phyloP scores from a whole-genome alignment of 164 flowering plant species.

The Magnolia sinica region DNA sequence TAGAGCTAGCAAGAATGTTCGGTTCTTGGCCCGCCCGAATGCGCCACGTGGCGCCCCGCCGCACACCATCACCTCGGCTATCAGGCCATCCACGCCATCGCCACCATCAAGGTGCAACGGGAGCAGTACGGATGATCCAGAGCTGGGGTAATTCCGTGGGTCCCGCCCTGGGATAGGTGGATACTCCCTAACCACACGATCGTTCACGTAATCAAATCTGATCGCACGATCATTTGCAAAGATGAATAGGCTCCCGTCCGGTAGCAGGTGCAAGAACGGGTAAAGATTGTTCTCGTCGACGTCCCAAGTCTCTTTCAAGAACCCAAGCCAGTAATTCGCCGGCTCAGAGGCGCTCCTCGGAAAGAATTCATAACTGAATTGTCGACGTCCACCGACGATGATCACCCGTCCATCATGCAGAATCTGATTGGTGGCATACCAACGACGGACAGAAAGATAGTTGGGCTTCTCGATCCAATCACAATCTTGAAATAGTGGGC shows the following conservation, averaged over 20 bases:
- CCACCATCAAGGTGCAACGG: constrained; percentile 37
- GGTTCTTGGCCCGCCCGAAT: constrained; percentile 16
- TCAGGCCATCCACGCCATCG: constrained; percentile 3
- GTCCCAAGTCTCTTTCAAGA: constrained; percentile 56
- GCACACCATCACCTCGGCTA: constrained; percentile 65
- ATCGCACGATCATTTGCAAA: constrained; percentile 74
- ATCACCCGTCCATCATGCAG: constrained; percentile 76
- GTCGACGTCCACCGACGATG: constrained; percentile 68
- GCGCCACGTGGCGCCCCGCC: constrained; percentile 73
- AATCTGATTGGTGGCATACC: constrained; percentile 74
- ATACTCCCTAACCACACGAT: constrained; percentile 42
- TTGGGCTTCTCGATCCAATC: constrained; percentile 64
- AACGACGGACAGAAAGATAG: constrained; percentile 40
- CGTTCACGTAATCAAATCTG: constrained; percentile 38
- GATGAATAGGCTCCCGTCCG: constrained; percentile 69
- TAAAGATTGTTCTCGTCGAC: constrained; percentile 72
- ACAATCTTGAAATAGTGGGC: constrained; percentile 22
- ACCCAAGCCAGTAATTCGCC: constrained; percentile 26
- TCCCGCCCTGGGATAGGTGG: constrained; percentile 60
- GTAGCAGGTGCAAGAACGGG: constrained; percentile 75
- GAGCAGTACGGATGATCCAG: constrained; percentile 81
- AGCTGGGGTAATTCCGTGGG: constrained; percentile 64
- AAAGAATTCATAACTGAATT: constrained; percentile 64
- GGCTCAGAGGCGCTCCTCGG: constrained; percentile 31
- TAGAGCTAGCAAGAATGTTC: constrained; percentile 40